Conservation (phyloP, 164 flowering plant species). For the Kingdonia uniflora region DNA sequence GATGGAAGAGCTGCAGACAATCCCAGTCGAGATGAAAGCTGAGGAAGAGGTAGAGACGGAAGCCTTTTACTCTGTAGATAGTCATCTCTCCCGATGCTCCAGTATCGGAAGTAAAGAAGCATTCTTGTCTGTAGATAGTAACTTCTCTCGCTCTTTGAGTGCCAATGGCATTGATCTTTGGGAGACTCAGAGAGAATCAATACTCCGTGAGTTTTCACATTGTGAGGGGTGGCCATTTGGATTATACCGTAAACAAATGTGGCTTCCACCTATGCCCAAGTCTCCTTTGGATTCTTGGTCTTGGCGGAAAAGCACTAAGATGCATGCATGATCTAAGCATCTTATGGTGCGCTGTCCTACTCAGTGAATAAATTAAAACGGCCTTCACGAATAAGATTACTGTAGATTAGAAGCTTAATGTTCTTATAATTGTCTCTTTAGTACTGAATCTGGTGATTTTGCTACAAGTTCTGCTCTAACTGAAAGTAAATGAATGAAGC, state of each 20-base stretch:
- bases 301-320: conserved; percentile 37
- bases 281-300: conserved; percentile 85
- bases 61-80: conserved; percentile 5
- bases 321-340: too few species aligned
- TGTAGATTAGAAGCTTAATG: neutral
- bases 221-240: conserved; percentile 96
- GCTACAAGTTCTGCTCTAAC: too few species aligned
- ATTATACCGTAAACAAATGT: conserved; percentile 44
- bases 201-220: conserved; percentile 42
- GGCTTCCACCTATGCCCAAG: conserved; percentile 82
- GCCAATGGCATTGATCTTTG: conserved; percentile 21
- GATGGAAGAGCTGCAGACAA: conserved; percentile 10
- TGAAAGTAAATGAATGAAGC: too few species aligned
- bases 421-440: neutral
- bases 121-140: conserved; percentile 30
- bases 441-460: too few species aligned
- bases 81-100: conserved; percentile 10
- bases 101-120: conserved; percentile 21
- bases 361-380: neutral
- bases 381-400: neutral
- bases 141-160: conserved; percentile 41
- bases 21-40: conserved; percentile 4
- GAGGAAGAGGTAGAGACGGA: conserved; percentile 22
- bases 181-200: conserved; percentile 23
- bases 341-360: too few species aligned